Base-by-base conservation (phyloP, 2,329 filamentous ascomycete species). In the Arachnomyces sp. region DNA sequence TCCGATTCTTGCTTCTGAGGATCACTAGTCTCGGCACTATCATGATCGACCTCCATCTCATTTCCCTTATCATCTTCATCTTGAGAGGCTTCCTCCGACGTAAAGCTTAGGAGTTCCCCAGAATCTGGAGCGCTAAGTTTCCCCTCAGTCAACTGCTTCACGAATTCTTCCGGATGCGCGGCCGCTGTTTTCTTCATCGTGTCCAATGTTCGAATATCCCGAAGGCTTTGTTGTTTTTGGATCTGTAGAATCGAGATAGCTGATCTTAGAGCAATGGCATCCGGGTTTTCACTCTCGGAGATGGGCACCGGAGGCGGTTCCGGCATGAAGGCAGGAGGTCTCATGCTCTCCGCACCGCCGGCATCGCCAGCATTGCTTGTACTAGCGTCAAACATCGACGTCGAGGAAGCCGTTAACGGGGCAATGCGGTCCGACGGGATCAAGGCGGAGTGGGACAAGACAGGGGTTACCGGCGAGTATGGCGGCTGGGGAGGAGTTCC, bases 241-340 rank as follows among this genome's bases (percentile, higher is more conserved):
- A 94, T 73, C 65, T 94, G 87, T 34, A 96, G 71, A 38, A 95
- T 80, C 7, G 86, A 83, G 44, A 95, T 87, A 34, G 89, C 86
- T 17, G 84, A 86, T 49, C 83, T 81, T 44, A 95, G 73, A 4
- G 90, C 90, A 44, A 95, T 82, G 16, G 84, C 87, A 68, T 96
- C 90, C 6, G 86, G 81, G 56, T 94, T 94, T 40, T 68, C 63
- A 39, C 65, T 67, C 42, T 70, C 64, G 21, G 65, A 68, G 39
- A 72, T 62, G 7, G 68, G 66, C 3, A 68, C 55, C 2, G 66
- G 55, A n/a, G 61, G 46, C 1, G 66, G 65, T 40, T 63, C 57
- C 2, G 59, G 54, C 11, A 52, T 56, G 34, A 64, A 59, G 33
- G 54, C 52, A 1, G 53, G 43, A 21, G 44, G 45, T 29, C 17